Evolutionary conservation across 2,329 filamentous ascomycete species (phyloP), one percentile per base, ranked within the genome.

Genomic region (Diaporthe vaccinii): DNA sequence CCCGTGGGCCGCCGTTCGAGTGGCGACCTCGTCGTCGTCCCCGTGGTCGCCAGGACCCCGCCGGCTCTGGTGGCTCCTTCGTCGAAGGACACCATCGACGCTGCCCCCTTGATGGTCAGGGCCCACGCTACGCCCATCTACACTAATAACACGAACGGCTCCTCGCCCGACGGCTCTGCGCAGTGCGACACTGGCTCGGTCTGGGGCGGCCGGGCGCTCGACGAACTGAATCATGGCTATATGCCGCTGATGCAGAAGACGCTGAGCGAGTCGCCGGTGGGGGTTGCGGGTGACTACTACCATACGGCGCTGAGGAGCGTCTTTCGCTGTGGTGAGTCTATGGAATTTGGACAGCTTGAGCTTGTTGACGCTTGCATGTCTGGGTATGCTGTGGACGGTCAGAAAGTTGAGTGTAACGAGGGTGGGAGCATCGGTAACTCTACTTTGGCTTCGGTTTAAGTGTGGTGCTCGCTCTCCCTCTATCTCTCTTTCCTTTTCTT

Each of bases 201-300:
- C 28, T 36, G 22, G 6, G 62, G 62, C 7, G 62, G 62, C 7
- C 41, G 6, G 31, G 12, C 22, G 44, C 62, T 67, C 12, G 61
- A 67, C 17, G 28, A 49, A 0, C 41, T 67, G 3, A 51, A 67
- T 4, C 61, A 67, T 1, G 41, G 14, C 4, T 67, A 67, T 7
- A 67, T 67, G 61, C 8, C 61, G 7, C 20, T 67, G 25, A 67
- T 67, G 61, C 61, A 67, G 61, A 67, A 67, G 61, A 28, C 61
- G 9, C 41, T 67, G 9, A 67, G 61, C 44, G 2, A 15, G 0
- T 67, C 61, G 41, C 20, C 61, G 6, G 5, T 28, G 1, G 41
- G 44, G 0, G 7, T 8, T 8, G 20, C 10, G 4, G 28, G 61
- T 1, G 41, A 51, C 20, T 39, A 25, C 44, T 67, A 51, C 28